phyloP scores from a whole-genome alignment of 164 flowering plant species.

The Magnolia sinica region DNA sequence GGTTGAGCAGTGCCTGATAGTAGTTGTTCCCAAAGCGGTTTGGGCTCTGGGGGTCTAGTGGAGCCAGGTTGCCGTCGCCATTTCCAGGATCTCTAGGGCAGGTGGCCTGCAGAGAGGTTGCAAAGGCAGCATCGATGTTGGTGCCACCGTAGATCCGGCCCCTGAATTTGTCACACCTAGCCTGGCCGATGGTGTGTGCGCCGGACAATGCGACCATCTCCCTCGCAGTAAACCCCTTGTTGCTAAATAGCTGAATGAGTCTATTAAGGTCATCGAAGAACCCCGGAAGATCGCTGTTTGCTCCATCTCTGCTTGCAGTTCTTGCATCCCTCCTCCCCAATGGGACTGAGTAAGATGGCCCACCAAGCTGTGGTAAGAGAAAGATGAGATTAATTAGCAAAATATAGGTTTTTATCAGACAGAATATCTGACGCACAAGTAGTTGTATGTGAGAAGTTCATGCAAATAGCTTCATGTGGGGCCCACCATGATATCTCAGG shows the following conservation, averaged over 20 bases:
- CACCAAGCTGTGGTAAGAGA: constrained; percentile 33
- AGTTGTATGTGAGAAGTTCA: no score
- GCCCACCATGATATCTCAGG: no score
- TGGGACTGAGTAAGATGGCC: constrained; percentile 35
- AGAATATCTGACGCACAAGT: no score
- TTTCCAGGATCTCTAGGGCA: constrained; percentile 22
- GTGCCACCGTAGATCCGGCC: constrained; percentile 29
- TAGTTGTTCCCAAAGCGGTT: constrained; percentile 29
- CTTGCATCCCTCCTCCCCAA: constrained; percentile 47
- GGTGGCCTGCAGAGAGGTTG: constrained; percentile 9
- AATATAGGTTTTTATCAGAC: background rate
- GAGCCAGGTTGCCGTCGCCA: constrained; percentile 28
- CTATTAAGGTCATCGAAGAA: constrained; percentile 17
- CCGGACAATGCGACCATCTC: constrained; percentile 53
- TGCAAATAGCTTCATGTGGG: background rate
- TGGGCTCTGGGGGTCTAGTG: constrained; percentile 32
- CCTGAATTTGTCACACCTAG: constrained; percentile 28
- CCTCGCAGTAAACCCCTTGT: constrained; percentile 26
- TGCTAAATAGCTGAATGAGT: constrained; percentile 21
- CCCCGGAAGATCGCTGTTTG: constrained; percentile 29
- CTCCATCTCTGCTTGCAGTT: constrained; percentile 27
- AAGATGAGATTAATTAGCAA: background rate
- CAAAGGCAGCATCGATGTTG: constrained; percentile 37
- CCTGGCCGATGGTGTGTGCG: constrained; percentile 45
- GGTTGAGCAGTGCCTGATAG: constrained; percentile 21